Evolutionary conservation across 495 filamentous ascomycete genomes (phyloP).

Genomic region (Tuber umbilicatum): DNA sequence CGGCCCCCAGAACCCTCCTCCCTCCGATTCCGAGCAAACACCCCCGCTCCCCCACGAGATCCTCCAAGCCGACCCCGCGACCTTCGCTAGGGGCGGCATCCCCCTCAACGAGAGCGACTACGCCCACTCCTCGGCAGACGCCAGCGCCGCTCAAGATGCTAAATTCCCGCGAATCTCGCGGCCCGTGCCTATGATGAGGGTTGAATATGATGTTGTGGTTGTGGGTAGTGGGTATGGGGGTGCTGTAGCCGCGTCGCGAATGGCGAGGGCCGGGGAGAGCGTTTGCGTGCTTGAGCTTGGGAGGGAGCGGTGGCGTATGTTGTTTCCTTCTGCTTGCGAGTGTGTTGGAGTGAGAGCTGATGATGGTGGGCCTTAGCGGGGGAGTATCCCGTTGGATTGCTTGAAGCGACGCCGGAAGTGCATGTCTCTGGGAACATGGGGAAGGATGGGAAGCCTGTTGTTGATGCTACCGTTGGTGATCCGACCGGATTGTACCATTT

Average conservation of each 20-base stretch:
- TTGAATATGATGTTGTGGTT: constrained; percentile 59
- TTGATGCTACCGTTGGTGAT: constrained; percentile 47
- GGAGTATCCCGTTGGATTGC: constrained; percentile 52
- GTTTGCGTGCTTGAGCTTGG: constrained; percentile 61
- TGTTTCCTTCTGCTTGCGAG: background rate
- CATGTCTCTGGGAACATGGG: constrained; percentile 54
- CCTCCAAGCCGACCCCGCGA: constrained; percentile 7
- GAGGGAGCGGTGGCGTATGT: constrained; percentile 54
- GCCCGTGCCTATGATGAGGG: constrained; percentile 53
- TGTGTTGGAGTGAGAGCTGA: background rate
- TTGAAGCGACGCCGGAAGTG: constrained; percentile 48
- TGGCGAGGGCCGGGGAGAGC: constrained; percentile 55
- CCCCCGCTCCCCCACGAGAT: constrained; percentile 5
- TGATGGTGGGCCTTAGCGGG: constrained; percentile 44
- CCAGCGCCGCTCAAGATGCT: background rate
- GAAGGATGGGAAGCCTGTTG: constrained; percentile 31
- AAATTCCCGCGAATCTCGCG: constrained; percentile 52
- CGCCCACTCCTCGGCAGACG: constrained; percentile 8
- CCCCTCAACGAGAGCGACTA: constrained; percentile 2
- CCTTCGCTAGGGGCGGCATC: constrained; percentile 11
- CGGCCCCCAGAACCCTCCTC: background rate
- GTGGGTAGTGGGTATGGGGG: constrained; percentile 65
- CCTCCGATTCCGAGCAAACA: background rate
- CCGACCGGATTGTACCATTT: constrained; percentile 60
- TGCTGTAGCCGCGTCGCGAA: constrained; percentile 58